phyloP scores from a whole-genome alignment of 495 filamentous ascomycete species.

The Penicillium psychrofluorescens region DNA sequence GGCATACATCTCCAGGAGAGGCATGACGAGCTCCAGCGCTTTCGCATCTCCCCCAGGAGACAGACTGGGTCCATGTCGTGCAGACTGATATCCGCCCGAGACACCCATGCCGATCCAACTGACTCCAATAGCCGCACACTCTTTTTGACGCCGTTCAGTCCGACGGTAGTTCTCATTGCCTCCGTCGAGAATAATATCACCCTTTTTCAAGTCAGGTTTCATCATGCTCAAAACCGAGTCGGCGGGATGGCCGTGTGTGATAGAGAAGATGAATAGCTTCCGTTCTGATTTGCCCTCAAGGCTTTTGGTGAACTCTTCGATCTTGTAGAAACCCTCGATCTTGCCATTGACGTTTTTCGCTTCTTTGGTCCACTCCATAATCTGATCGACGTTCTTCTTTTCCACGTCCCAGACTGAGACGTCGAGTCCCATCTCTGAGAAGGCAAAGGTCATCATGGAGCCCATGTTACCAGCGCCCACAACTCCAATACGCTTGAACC shows the following conservation, averaged over 20 bases:
- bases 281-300: slow-evolving; percentile 27
- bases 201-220: slow-evolving; percentile 45
- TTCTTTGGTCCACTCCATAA: slow-evolving; percentile 13
- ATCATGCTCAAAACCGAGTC: slow-evolving; percentile 58
- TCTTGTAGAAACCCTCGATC: slow-evolving; percentile 27
- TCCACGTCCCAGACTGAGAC: slow-evolving; percentile 57
- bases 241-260: slow-evolving; percentile 61
- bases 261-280: slow-evolving; percentile 56
- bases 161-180: slow-evolving; percentile 64
- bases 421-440: slow-evolving; percentile 52
- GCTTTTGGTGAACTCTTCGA: slow-evolving; percentile 33
- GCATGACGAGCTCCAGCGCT: slow-evolving; percentile 53
- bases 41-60: slow-evolving; percentile 56
- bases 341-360: slow-evolving; percentile 20
- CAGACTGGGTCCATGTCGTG: slow-evolving; percentile 56
- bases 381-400: slow-evolving; percentile 38
- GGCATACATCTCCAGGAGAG: slow-evolving; percentile 52
- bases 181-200: slow-evolving; percentile 67
- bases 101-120: slow-evolving; percentile 64
- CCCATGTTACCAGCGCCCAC: slow-evolving; percentile 64
- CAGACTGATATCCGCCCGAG: slow-evolving; percentile 62
- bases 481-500: slow-evolving; percentile 47
- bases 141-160: slow-evolving; percentile 58
- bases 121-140: slow-evolving; percentile 47
- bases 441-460: slow-evolving; percentile 55